Conservation (phyloP, 345 rosid species). For the Brassica incana region DNA sequence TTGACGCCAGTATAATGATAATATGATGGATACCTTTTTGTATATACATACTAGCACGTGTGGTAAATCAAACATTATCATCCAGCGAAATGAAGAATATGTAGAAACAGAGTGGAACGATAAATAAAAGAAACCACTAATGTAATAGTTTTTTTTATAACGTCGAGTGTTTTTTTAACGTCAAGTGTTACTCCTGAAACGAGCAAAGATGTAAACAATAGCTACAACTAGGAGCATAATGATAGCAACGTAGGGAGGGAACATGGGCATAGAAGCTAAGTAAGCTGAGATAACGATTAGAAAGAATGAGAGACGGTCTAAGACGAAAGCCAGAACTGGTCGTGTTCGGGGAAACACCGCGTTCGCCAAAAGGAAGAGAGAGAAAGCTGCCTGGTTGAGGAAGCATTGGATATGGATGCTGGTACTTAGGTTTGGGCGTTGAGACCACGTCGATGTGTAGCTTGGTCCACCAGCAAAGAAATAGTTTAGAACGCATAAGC, state of each 20-base stretch:
- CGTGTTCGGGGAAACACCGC: neutral
- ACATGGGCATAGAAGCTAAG: slow-evolving; percentile 3
- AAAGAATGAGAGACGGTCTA: neutral
- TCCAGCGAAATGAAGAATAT: neutral
- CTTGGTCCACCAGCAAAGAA: neutral
- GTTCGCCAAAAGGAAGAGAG: slow-evolving; percentile 2
- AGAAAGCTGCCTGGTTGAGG: neutral
- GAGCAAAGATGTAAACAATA: neutral
- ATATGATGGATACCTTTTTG: no score
- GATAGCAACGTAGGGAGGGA: neutral
- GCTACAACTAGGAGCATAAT: neutral
- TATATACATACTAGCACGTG: neutral
- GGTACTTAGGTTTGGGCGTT: neutral
- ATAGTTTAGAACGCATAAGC: neutral
- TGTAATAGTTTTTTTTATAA: no score
- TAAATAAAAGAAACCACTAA: no score
- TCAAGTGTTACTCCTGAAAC: neutral
- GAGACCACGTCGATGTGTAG: neutral
- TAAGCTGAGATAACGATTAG: neutral
- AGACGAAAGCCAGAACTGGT: neutral
- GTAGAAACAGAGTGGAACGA: neutral
- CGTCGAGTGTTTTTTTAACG: neutral
- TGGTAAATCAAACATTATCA: no score
- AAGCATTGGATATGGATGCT: slow-evolving; percentile 8
- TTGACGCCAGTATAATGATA: no score